Evolutionary conservation across 2,329 filamentous ascomycete genomes (phyloP).

Genomic region (Penicillium sclerotiorum): DNA sequence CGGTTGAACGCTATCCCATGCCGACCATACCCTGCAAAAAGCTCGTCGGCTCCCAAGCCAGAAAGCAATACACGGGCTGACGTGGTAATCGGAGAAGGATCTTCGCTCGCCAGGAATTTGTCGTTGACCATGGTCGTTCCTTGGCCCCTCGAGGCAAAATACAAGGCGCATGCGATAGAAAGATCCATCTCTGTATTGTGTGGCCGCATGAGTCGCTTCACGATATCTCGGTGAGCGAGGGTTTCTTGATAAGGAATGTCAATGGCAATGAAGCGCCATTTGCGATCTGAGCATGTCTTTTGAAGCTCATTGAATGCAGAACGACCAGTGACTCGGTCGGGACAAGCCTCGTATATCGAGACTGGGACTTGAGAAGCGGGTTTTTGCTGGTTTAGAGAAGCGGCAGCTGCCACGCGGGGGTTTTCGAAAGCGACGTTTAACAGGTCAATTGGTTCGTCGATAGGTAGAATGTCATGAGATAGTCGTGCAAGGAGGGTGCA

Average conservation of each 20-base stretch:
- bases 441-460: constrained; percentile 73
- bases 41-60: constrained; percentile 90
- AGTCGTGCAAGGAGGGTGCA: constrained; percentile 86
- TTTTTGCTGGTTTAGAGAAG: constrained; percentile 49
- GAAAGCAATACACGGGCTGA: constrained; percentile 83
- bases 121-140: constrained; percentile 47
- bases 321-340: constrained; percentile 85
- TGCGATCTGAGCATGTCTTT: constrained; percentile 66
- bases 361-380: constrained; percentile 6
- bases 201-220: constrained; percentile 80
- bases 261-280: constrained; percentile 79
- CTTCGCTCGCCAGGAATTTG: constrained; percentile 30
- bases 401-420: constrained; percentile 66
- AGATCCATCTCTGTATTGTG: constrained; percentile 99
- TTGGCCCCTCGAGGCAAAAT: constrained; percentile 82
- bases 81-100: constrained; percentile 59
- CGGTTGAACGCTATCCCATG: constrained; percentile 76
- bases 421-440: constrained; percentile 98
- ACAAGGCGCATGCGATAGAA: constrained; percentile 90
- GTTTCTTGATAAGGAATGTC: constrained; percentile 82
- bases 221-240: constrained; percentile 64
- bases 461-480: constrained; percentile 73
- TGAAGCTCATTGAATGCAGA: constrained; percentile 76
- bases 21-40: constrained; percentile 90
- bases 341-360: constrained; percentile 75